Conservation (phyloP, 768 basidiomycete species). For the Pholiota microspora region DNA sequence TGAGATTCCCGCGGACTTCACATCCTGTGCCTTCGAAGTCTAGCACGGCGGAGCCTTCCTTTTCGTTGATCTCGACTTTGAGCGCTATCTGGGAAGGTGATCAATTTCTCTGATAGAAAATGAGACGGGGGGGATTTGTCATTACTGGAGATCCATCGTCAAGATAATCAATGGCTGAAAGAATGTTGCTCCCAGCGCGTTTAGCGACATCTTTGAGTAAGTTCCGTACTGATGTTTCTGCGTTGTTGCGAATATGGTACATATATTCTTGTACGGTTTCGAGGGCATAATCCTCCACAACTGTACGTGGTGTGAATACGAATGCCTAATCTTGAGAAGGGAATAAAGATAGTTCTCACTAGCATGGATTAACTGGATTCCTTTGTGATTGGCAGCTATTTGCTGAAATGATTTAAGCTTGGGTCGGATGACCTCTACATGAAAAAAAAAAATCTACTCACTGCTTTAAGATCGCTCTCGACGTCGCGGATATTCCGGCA, state of each 20-base stretch:
- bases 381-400: conserved; percentile 94
- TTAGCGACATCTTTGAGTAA: conserved; percentile 75
- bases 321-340: conserved; percentile 1
- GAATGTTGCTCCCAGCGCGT: conserved; percentile 60
- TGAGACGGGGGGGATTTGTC: neutral
- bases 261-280: conserved; percentile 91
- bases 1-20: conserved; percentile 83
- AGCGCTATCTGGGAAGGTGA: conserved; percentile 57
- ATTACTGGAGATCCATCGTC: conserved; percentile 88
- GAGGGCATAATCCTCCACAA: conserved; percentile 85
- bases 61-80: conserved; percentile 71
- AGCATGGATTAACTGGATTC: conserved; percentile 79
- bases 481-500: conserved; percentile 87
- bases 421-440: neutral
- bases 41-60: conserved; percentile 73
- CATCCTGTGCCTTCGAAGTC: conserved; percentile 85
- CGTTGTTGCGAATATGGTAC: conserved; percentile 86
- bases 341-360: conserved; percentile 49
- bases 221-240: conserved; percentile 82
- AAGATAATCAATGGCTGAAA: conserved; percentile 78
- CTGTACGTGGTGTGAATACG: conserved; percentile 31
- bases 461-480: conserved; percentile 89
- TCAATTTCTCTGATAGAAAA: conserved; percentile 1
- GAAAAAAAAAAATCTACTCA: conserved; percentile 32
- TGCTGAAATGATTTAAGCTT: conserved; percentile 48